Conservation (phyloP, 1,284 basidiomycete genomes). For the Butyriboletus regius region DNA sequence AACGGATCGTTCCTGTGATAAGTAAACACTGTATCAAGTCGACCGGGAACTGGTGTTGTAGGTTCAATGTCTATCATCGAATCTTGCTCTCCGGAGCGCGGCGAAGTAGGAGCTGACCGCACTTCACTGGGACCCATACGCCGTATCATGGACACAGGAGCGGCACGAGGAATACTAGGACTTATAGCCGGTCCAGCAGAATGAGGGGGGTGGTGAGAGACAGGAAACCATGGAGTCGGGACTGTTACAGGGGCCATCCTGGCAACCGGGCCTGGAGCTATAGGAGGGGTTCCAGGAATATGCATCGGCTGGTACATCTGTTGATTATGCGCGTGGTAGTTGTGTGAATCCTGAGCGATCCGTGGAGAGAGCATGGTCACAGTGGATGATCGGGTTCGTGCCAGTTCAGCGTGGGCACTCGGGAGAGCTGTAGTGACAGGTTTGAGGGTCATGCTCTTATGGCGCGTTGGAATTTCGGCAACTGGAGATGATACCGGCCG, state of each 20-base stretch:
- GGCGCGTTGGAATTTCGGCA: constrained; percentile 23
- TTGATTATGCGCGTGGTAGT: constrained; percentile 32
- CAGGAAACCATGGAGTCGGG: constrained; percentile 16
- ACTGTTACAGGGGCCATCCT: constrained; percentile 5
- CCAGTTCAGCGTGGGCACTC: constrained; percentile 21
- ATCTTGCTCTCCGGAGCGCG: constrained; percentile 37
- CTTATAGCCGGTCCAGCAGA: constrained; percentile 13
- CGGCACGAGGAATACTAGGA: constrained; percentile 5
- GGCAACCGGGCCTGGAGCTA: background rate
- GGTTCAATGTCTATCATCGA: constrained; percentile 38
- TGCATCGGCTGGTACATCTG: constrained; percentile 31
- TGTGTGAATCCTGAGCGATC: constrained; percentile 30
- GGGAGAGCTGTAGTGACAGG: constrained; percentile 17
- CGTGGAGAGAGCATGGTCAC: constrained; percentile 25
- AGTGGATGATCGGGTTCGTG: constrained; percentile 27
- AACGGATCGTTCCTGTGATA: constrained; percentile 13
- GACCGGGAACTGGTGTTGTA: constrained; percentile 35
- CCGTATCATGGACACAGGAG: constrained; percentile 9
- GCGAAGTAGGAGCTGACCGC: constrained; percentile 34
- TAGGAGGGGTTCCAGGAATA: constrained; percentile 20
- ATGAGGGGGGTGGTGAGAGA: constrained; percentile 4
- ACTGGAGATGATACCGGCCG: constrained; percentile 34
- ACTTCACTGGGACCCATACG: constrained; percentile 3
- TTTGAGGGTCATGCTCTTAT: constrained; percentile 30
- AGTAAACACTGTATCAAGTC: constrained; percentile 36